Conservation (phyloP, 2,329 filamentous ascomycete species). For the Davidsoniella australis region DNA sequence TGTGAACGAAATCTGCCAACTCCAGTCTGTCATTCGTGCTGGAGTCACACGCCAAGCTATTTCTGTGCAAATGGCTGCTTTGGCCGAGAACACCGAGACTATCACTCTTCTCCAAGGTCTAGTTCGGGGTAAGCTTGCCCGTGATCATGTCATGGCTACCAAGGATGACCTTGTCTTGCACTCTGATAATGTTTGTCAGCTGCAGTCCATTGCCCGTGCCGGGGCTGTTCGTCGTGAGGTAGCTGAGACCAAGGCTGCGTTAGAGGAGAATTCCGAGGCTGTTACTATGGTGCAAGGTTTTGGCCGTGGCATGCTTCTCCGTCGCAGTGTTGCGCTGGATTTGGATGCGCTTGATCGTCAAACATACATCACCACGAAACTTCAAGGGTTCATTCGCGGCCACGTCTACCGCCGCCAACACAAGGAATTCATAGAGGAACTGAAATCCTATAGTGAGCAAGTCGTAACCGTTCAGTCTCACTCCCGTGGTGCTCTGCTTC, state of each 20-base stretch:
- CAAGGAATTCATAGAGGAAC: slow-evolving; percentile 45
- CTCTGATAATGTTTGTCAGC: slow-evolving; percentile 24
- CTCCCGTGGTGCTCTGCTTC: slow-evolving; percentile 60
- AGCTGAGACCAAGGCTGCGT: slow-evolving; percentile 27
- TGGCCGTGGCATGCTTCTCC: slow-evolving; percentile 43
- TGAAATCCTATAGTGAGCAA: slow-evolving; percentile 50
- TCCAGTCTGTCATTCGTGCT: slow-evolving; percentile 38
- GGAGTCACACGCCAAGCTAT: slow-evolving; percentile 36
- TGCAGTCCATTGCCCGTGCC: slow-evolving; percentile 38
- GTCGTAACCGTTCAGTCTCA: slow-evolving; percentile 58
- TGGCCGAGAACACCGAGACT: slow-evolving; percentile 29
- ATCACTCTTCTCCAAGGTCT: slow-evolving; percentile 27
- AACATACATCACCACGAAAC: slow-evolving; percentile 34
- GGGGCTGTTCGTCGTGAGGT: slow-evolving; percentile 36
- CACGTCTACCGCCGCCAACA: slow-evolving; percentile 44
- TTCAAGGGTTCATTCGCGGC: slow-evolving; percentile 56
- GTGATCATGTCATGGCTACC: slow-evolving; percentile 27
- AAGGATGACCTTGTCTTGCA: slow-evolving; percentile 32
- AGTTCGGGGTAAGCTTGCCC: slow-evolving; percentile 30
- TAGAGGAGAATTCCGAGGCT: slow-evolving; percentile 29
- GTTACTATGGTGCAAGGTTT: slow-evolving; percentile 38
- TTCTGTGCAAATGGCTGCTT: slow-evolving; percentile 27
- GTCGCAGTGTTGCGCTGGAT: slow-evolving; percentile 31
- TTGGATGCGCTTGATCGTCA: slow-evolving; percentile 40
- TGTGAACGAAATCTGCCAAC: slow-evolving; percentile 23